Conservation (phyloP, 2,329 filamentous ascomycete species). For the Sporothrix pseudoabietina region DNA sequence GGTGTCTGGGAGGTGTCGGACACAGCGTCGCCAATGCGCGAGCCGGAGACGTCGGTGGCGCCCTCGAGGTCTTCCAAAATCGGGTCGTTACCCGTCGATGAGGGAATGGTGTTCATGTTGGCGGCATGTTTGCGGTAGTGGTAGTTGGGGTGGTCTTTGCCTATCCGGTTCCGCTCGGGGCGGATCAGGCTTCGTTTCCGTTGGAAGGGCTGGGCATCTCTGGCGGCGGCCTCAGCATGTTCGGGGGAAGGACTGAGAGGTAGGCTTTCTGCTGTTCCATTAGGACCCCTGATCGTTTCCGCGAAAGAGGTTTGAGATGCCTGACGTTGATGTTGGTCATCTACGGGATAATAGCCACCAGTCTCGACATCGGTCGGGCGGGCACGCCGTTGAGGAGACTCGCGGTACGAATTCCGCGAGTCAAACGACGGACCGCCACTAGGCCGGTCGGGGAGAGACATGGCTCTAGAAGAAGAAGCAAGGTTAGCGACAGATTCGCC, state of each 20-base stretch:
- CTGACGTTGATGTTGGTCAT: constrained; percentile 55
- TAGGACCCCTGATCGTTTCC: constrained; percentile 59
- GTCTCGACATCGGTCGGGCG: constrained; percentile 71
- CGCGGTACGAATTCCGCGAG: constrained; percentile 65
- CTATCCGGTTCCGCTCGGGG: constrained; percentile 84
- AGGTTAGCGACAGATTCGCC: not conserved
- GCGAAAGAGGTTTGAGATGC: constrained; percentile 61
- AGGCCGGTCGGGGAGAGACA: constrained; percentile 67
- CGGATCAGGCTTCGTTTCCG: constrained; percentile 88
- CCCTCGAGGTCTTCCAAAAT: constrained; percentile 76
- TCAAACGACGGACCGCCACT: constrained; percentile 64
- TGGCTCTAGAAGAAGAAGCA: constrained; percentile 45
- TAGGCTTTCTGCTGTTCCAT: constrained; percentile 57
- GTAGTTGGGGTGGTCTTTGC: constrained; percentile 89
- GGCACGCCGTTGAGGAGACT: constrained; percentile 66
- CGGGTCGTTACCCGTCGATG: constrained; percentile 89
- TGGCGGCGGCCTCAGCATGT: constrained; percentile 30
- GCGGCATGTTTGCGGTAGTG: constrained; percentile 93
- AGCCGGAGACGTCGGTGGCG: constrained; percentile 52
- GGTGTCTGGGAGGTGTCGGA: constrained; percentile 41
- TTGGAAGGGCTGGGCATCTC: constrained; percentile 48
- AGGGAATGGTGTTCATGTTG: constrained; percentile 87
- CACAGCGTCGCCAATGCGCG: constrained; percentile 36
- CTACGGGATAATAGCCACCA: constrained; percentile 53
- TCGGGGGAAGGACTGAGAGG: constrained; percentile 56